Evolutionary conservation across 768 basidiomycete species (phyloP).

Genomic region (Boletus rubroflammeus): DNA sequence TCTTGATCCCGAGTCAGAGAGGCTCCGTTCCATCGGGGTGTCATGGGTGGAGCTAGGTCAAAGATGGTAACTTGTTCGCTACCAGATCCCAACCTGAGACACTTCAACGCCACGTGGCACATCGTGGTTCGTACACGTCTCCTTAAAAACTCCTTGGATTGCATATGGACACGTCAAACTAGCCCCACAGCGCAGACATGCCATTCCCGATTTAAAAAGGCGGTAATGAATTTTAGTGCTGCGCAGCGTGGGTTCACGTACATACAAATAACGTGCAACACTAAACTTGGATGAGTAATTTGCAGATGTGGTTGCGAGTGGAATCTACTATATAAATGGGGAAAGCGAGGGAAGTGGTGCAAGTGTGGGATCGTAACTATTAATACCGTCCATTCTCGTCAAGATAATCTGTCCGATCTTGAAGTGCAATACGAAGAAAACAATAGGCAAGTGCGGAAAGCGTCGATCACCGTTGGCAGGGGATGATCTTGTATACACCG

Average conservation of each 20-base stretch:
- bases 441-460: neutral
- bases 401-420: conserved; percentile 2
- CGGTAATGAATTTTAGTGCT: neutral
- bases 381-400: conserved; percentile 8
- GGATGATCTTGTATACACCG: conserved; percentile 4
- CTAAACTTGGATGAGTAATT: neutral
- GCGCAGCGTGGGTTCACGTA: conserved; percentile 2
- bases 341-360: neutral
- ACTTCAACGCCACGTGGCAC: neutral
- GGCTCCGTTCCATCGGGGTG: neutral
- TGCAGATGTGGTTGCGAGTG: neutral
- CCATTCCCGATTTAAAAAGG: neutral
- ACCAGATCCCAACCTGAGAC: neutral
- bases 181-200: neutral
- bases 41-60: neutral
- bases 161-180: neutral
- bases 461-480: neutral
- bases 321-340: neutral
- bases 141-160: neutral
- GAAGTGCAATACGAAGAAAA: neutral
- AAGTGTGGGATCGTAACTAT: neutral
- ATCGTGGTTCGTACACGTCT: neutral
- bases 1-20: neutral
- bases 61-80: no score
- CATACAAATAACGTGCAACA: neutral